Percentiles rank a stretch among this genome's conserved stretches.
These are phyloP conservation scores for Colletotrichum melonis DNA, from an alignment of 2,329 filamentous ascomycete genomes.

Conservation along the genomic window DNA sequence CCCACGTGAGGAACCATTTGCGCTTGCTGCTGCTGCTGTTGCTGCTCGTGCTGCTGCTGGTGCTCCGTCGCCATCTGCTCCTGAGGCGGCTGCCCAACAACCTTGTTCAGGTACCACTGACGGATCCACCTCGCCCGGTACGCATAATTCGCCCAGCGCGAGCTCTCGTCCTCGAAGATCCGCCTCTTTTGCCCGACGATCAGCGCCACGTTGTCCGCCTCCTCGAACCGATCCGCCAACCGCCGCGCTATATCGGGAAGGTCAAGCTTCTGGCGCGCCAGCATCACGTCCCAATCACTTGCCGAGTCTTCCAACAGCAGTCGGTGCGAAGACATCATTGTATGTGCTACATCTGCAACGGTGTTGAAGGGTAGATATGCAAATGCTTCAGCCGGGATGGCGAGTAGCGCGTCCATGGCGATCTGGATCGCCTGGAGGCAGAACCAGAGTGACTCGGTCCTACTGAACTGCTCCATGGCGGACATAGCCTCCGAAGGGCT, in stretches of 20 bases:
- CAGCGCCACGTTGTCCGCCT: constrained; percentile 42
- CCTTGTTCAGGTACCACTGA: constrained; percentile 49
- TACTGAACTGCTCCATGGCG: constrained; percentile 38
- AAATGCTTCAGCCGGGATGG: constrained; percentile 41
- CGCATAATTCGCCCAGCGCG: constrained; percentile 45
- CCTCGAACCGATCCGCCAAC: constrained; percentile 45
- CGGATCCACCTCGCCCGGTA: constrained; percentile 53
- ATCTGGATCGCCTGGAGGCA: constrained; percentile 45
- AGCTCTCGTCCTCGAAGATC: constrained; percentile 44
- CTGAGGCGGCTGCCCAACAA: not conserved
- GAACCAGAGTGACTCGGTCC: constrained; percentile 50
- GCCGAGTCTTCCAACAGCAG: constrained; percentile 48
- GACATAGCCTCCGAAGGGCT: constrained; percentile 32
- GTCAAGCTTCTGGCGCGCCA: constrained; percentile 48
- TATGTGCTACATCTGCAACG: constrained; percentile 46
- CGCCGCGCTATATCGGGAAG: constrained; percentile 42
- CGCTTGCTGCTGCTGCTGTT: not conserved
- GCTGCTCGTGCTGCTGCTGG: not conserved
- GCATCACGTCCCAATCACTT: constrained; percentile 49
- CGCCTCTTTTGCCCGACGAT: constrained; percentile 40
- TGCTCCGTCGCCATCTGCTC: not conserved
- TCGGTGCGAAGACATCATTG: constrained; percentile 47
- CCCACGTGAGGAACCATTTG: not conserved
- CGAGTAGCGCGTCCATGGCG: constrained; percentile 42
- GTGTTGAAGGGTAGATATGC: constrained; percentile 45